Conservation (phyloP, 768 basidiomycete genomes). For the Gloeostereum incarnatum region DNA sequence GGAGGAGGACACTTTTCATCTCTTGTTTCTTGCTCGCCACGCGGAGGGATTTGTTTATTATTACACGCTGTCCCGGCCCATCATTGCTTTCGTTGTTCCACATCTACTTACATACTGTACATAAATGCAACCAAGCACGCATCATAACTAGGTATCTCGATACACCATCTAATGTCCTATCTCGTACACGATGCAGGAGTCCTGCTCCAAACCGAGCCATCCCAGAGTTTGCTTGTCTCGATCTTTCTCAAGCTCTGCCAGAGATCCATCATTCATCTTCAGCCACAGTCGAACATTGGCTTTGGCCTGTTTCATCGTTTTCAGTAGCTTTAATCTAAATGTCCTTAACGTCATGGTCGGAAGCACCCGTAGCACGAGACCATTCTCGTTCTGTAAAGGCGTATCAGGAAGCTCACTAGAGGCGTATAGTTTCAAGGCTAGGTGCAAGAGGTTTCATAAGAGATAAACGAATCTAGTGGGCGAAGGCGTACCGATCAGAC, state of each 20-base stretch:
- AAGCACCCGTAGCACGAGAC: slow-evolving; percentile 39
- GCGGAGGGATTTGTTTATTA: too few species aligned
- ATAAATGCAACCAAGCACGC: too few species aligned
- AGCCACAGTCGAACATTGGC: slow-evolving; percentile 41
- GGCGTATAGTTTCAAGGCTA: not conserved
- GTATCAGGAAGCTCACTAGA: not conserved
- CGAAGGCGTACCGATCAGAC: slow-evolving; percentile 42
- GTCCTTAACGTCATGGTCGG: slow-evolving; percentile 58
- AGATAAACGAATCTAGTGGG: not conserved
- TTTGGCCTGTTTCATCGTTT: slow-evolving; percentile 26
- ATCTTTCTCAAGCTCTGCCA: slow-evolving; percentile 35
- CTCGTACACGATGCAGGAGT: slow-evolving; percentile 19
- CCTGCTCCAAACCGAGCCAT: slow-evolving; percentile 68
- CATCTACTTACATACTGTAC: not conserved
- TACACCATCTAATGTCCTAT: slow-evolving; percentile 8
- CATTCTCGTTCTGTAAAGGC: slow-evolving; percentile 9
- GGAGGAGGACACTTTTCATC: not conserved
- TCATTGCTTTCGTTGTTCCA: too few species aligned
- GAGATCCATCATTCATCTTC: slow-evolving; percentile 36
- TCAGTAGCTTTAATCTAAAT: slow-evolving; percentile 58
- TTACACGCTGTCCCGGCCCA: too few species aligned
- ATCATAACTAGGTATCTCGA: not conserved
- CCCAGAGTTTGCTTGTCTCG: slow-evolving; percentile 45
- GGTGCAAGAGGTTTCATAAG: not conserved
- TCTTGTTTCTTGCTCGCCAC: not conserved